These are phyloP conservation scores for Fermentozyma sake DNA, from an alignment of 1,139 yeast species.

Conservation along the genomic window DNA sequence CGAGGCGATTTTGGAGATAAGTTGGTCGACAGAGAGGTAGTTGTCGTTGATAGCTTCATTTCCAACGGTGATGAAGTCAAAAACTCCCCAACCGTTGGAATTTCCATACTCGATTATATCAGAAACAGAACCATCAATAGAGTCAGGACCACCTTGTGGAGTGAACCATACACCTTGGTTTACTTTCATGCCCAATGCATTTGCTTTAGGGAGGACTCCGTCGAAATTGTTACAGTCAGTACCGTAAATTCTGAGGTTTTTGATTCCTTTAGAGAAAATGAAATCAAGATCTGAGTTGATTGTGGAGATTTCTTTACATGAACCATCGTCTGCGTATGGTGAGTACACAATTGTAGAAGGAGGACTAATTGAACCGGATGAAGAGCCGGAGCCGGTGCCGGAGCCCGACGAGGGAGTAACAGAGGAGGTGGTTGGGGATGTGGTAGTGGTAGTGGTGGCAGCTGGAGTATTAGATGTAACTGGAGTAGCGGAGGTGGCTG, in stretches of 20 bases:
- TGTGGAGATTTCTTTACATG: conserved; percentile 56
- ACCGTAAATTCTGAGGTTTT: conserved; percentile 71
- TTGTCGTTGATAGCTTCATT: conserved; percentile 77
- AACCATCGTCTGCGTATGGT: conserved; percentile 66
- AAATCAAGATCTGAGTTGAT: conserved; percentile 57
- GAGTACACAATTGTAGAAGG: conserved; percentile 71
- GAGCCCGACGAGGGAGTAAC: conserved; percentile 10
- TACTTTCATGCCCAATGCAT: conserved; percentile 59
- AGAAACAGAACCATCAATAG: conserved; percentile 57
- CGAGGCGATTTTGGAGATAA: conserved; percentile 56
- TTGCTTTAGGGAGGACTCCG: conserved; percentile 61
- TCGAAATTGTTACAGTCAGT: conserved; percentile 73
- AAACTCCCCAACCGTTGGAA: conserved; percentile 60
- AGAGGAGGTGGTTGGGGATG: conserved; percentile 9
- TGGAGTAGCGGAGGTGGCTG: conserved; percentile 1
- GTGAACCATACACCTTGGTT: conserved; percentile 87
- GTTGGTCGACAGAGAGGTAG: conserved; percentile 52
- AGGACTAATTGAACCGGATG: conserved; percentile 16
- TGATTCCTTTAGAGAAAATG: conserved; percentile 59
- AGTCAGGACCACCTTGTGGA: conserved; percentile 53
- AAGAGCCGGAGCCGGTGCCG: conserved; percentile 17
- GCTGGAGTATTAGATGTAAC: conserved; percentile 1
- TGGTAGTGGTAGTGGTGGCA: conserved; percentile 10
- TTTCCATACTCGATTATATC: conserved; percentile 51
- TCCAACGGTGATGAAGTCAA: conserved; percentile 75